Evolutionary conservation across 805 yeast genomes (phyloP).

Genomic region (Priceomyces carsonii): DNA sequence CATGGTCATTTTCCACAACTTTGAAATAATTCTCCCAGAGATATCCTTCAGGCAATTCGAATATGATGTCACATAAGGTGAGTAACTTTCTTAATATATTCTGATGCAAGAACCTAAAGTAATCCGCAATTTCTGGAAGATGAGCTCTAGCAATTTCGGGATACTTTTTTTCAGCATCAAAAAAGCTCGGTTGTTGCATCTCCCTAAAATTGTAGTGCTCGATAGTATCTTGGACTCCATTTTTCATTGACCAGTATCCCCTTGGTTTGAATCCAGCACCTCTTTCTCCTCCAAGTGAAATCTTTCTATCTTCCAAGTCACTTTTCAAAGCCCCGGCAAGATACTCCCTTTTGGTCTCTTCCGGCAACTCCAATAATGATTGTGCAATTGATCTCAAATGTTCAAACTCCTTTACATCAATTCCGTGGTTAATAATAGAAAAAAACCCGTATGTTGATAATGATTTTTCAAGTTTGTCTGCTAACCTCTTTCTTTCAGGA

Average conservation of each 20-base stretch:
- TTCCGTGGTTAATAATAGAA: conserved; percentile 43
- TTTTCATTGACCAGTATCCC: conserved; percentile 31
- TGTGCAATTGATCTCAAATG: conserved; percentile 43
- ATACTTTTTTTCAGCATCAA: conserved; percentile 19
- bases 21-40: conserved; percentile 30
- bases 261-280: conserved; percentile 31
- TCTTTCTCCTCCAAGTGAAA: conserved; percentile 29
- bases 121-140: conserved; percentile 22
- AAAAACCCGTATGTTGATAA: conserved; percentile 46
- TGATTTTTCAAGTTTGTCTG: conserved; percentile 38
- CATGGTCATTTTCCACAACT: conserved; percentile 20
- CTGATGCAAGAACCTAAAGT: conserved; percentile 22
- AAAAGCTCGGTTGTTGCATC: conserved; percentile 23
- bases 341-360: conserved; percentile 36
- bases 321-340: conserved; percentile 41
- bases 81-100: conserved; percentile 23
- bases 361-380: conserved; percentile 40
- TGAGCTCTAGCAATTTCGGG: conserved; percentile 26
- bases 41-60: conserved; percentile 29
- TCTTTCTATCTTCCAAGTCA: conserved; percentile 25
- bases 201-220: conserved; percentile 29
- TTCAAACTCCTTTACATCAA: conserved; percentile 29
- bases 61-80: conserved; percentile 24
- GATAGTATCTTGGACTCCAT: conserved; percentile 28
- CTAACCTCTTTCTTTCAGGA: conserved; percentile 29